A percentile compares a stretch with the other conserved stretches of the same genome.
These are phyloP conservation scores for Orychophragmus violaceus DNA, from an alignment of 345 rosid species.

Conservation along the genomic window DNA sequence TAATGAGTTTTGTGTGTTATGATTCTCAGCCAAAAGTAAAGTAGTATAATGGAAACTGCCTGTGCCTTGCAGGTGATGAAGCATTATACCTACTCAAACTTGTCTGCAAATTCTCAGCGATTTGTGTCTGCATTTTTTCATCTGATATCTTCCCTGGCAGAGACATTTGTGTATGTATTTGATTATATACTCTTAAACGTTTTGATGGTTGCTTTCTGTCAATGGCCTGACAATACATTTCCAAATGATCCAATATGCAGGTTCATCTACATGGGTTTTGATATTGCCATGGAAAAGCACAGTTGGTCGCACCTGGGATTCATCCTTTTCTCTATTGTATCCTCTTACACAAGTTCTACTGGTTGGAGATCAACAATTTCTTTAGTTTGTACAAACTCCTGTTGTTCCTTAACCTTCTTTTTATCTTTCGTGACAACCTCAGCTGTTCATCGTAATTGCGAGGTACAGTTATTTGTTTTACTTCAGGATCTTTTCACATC, in stretches of 20 bases:
- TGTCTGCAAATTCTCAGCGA: slow-evolving; percentile 86
- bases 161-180: slow-evolving; percentile 75
- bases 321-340: slow-evolving; percentile 95
- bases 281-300: slow-evolving; percentile 96
- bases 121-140: slow-evolving; percentile 92
- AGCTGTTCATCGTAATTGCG: slow-evolving; percentile 85
- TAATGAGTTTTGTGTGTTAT: neutral
- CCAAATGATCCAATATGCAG: slow-evolving; percentile 44
- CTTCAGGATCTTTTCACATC: neutral
- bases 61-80: slow-evolving; percentile 60
- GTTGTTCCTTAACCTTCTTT: slow-evolving; percentile 46
- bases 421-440: slow-evolving; percentile 16
- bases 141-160: slow-evolving; percentile 95
- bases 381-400: slow-evolving; percentile 6
- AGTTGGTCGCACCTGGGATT: slow-evolving; percentile 98
- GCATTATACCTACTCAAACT: slow-evolving; percentile 85
- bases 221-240: slow-evolving; percentile 10
- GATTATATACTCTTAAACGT: neutral
- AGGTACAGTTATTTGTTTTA: slow-evolving; percentile 42
- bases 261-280: slow-evolving; percentile 98
- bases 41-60: neutral
- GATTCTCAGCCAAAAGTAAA: slow-evolving; percentile 8
- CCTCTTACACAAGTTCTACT: slow-evolving; percentile 37
- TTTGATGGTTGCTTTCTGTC: neutral
- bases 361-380: neutral